Base-by-base conservation (phyloP, 106 monocot genomes). In the Xerophyta viscosa region DNA sequence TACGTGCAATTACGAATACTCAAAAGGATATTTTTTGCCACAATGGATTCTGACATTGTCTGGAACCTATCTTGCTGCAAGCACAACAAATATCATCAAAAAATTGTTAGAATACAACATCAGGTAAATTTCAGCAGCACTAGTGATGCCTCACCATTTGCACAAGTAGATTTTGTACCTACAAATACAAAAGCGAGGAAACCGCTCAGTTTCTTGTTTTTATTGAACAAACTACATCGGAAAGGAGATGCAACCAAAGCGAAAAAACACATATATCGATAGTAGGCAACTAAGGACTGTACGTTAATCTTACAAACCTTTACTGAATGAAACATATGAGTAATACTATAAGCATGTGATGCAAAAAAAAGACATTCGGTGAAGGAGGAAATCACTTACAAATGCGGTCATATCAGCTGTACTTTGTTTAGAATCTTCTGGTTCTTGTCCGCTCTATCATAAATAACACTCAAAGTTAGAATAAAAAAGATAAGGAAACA, bases 11-110 rank as follows among this genome's bases (percentile, higher is more conserved):
- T 36, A 36, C 39, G 15, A 39, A 12, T 3, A 39, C 10, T 10
- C 2, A 20, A 37, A 54, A 54, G 54, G 54, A 54, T 54, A 54
- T 54, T 54, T 21, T 54, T 54, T 36, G 20, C 21, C 19, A 54
- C 33, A 54, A 54, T 27, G 20, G 54, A 31, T 17, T 54, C 54
- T 33, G 54, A 54, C 54, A 54, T 54, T 3, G 54, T 36, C 31
- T 54, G 54, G 54, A 54, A 54, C 33, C 54, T 54, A 2, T 31
- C n/a, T 54, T 54, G 54, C 54, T 54, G 54, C 54, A 54, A 54
- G 29, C 20, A 54, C 31, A 31, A 33, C 6, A 39, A 36, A 39
- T n/a, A n/a, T n/a, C n/a, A 7, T 39, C 39, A 39, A 39, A 3
- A 31, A 39, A 12, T 1, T 7, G 15, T 39, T 10, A 39, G 15